Evolutionary conservation across 2,329 filamentous ascomycete species (phyloP).

Genomic region (Talaromyces sp.): DNA sequence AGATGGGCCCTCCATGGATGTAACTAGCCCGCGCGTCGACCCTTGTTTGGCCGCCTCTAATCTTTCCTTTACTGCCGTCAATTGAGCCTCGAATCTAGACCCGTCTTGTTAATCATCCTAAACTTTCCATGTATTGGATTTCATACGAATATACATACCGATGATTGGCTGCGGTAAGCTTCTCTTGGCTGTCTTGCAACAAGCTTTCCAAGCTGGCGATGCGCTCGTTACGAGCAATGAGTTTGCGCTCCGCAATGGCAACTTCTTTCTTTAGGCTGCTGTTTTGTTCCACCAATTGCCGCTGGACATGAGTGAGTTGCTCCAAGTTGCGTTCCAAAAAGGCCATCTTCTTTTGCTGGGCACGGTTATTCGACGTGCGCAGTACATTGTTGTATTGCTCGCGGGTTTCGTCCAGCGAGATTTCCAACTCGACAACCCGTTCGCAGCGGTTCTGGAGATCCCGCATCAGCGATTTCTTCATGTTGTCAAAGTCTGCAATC

Average conservation of each 20-base stretch:
- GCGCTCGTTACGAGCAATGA: constrained; percentile 93
- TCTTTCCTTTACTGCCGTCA: constrained; percentile 94
- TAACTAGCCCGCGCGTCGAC: constrained; percentile 76
- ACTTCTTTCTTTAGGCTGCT: constrained; percentile 97
- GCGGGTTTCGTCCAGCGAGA: constrained; percentile 91
- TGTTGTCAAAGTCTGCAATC: constrained; percentile 96
- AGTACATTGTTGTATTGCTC: constrained; percentile 99
- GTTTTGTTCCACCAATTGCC: constrained; percentile 97
- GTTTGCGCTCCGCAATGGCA: constrained; percentile 93
- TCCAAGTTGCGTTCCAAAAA: constrained; percentile 98
- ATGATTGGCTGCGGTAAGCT: constrained; percentile 93
- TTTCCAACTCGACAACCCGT: constrained; percentile 95
- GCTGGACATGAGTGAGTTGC: constrained; percentile 93
- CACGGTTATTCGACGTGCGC: constrained; percentile 92
- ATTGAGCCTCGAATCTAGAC: constrained; percentile 88
- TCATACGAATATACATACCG: constrained; percentile 59
- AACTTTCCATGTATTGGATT: background rate
- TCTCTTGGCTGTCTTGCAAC: constrained; percentile 96
- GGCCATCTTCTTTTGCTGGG: constrained; percentile 99
- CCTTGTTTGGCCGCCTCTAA: constrained; percentile 92
- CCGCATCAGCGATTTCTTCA: constrained; percentile 99
- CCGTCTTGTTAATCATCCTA: constrained; percentile 9
- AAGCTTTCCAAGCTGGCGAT: constrained; percentile 90
- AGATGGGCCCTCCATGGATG: constrained; percentile 57
- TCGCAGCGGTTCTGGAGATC: constrained; percentile 98